These are phyloP conservation scores for Cytospora leucostoma DNA, from an alignment of 2,329 filamentous ascomycete species.

Conservation along the genomic window DNA sequence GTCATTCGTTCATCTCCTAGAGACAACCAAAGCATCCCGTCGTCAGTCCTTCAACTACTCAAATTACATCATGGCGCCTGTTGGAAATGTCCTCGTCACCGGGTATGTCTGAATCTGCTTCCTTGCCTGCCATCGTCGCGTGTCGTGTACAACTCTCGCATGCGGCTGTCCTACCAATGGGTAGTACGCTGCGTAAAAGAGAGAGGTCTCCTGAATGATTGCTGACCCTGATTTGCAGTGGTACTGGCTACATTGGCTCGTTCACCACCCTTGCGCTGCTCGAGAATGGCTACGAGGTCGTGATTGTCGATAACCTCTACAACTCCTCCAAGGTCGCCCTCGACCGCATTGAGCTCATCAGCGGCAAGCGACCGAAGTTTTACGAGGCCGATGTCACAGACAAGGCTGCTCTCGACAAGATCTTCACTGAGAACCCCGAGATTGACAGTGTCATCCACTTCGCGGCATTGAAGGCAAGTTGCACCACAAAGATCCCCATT, in stretches of 20 bases:
- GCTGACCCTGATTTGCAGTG: slow-evolving; percentile 58
- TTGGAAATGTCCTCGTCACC: slow-evolving; percentile 87
- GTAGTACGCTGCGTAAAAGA: not conserved
- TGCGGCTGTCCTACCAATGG: not conserved
- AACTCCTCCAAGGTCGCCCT: slow-evolving; percentile 91
- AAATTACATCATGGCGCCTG: slow-evolving; percentile 40
- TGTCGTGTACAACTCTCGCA: slow-evolving; percentile 4
- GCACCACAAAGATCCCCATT: not conserved
- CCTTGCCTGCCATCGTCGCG: slow-evolving; percentile 24
- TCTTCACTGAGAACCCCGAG: slow-evolving; percentile 85
- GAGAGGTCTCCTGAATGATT: not conserved
- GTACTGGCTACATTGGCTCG: slow-evolving; percentile 98
- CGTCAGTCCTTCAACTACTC: not conserved
- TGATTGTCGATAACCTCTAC: slow-evolving; percentile 95
- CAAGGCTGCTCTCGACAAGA: slow-evolving; percentile 77
- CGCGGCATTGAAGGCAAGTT: slow-evolving; percentile 83
- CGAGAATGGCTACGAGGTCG: slow-evolving; percentile 91
- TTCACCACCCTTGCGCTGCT: slow-evolving; percentile 93
- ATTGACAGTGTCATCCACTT: slow-evolving; percentile 99
- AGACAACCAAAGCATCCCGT: not conserved
- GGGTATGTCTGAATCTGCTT: slow-evolving; percentile 64
- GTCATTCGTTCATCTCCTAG: not conserved
- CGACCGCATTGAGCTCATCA: slow-evolving; percentile 93
- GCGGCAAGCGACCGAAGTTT: slow-evolving; percentile 83
- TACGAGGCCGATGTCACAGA: slow-evolving; percentile 87